Evolutionary conservation across 257 asterid genomes (phyloP), one percentile per base, ranked within the genome.

Genomic region (Voacanga thouarsii): DNA sequence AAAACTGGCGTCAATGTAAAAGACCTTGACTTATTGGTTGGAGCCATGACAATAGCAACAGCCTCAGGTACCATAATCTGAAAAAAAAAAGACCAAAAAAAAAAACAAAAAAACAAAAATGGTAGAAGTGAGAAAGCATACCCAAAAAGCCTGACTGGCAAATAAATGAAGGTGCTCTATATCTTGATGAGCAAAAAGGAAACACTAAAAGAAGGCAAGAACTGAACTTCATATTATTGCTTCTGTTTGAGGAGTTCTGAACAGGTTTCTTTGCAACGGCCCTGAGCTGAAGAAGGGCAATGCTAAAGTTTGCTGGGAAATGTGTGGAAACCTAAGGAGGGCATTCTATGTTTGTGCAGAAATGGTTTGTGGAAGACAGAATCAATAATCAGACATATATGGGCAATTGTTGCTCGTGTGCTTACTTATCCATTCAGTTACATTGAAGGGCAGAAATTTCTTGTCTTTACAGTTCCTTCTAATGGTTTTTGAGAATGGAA

Each of bases 51-150:
- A 79, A 84, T 89, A 81, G 82, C 88, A 51, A 89, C 84, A 47
- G 89, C 88, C 82, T 89, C 91, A 28, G 88, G 89, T 45, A 87
- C 85, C 91, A 89, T 89, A 72, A 85, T 80, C 91, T 87, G 70
- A 64, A 75, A 65, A 80, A 41, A 30, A 19, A 14, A 5, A 53
- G 41, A 12, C 4, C 18, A 49, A 50, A 26, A 65, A 61, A 47
- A 19, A 75, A 65, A 80, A 41, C 23, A 19, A 14, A 5, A 53
- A 41, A 12, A 7, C 18, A 49, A 50, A 26, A 65, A 61, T 37
- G 19, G 70, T 24, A 64, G 43, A 64, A 63, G 14, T 47, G 72
- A 59, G 47, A 73, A 39, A 26, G 9, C 39, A n/a, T 3, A 7
- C 16, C 10, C 1, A 49, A 49, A 49, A 61, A 39, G 21, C 41